Conservation (phyloP, 345 rosid species). For the Boechera stricta region DNA sequence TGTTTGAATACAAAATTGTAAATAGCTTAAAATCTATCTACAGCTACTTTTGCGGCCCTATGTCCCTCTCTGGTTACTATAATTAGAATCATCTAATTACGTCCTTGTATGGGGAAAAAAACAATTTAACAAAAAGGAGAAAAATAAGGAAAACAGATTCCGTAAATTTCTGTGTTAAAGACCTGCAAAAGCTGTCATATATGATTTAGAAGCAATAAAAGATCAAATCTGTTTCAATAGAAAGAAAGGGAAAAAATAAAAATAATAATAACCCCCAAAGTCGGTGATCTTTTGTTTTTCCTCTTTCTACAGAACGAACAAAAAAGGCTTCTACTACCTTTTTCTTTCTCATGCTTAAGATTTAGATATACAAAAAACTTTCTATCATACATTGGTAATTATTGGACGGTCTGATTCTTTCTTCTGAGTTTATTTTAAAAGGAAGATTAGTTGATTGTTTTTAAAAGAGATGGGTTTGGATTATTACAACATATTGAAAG, state of each 20-base stretch:
- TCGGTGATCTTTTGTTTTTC: conserved; percentile 29
- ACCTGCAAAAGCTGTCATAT: conserved; percentile 33
- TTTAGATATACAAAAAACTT: neutral
- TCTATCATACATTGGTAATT: neutral
- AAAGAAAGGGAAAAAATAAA: neutral
- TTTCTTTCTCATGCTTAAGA: neutral
- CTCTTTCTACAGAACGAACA: conserved; percentile 9
- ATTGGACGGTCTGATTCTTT: conserved; percentile 31
- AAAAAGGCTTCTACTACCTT: too few species aligned
- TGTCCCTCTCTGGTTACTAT: conserved; percentile 21
- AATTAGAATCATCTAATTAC: conserved; percentile 33
- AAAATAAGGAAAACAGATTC: conserved; percentile 35
- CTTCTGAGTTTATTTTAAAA: conserved; percentile 14
- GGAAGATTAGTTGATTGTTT: neutral
- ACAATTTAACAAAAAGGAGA: neutral
- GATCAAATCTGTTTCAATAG: neutral
- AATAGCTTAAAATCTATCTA: neutral
- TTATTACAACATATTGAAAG: conserved; percentile 80
- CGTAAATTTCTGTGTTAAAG: conserved; percentile 28
- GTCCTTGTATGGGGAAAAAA: neutral
- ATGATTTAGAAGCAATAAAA: conserved; percentile 18
- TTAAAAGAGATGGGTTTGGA: conserved; percentile 69
- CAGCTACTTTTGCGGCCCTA: conserved; percentile 24
- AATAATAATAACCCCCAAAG: neutral
- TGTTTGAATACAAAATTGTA: neutral